Conservation (phyloP, 805 yeast species). For the Candida incommunis region DNA sequence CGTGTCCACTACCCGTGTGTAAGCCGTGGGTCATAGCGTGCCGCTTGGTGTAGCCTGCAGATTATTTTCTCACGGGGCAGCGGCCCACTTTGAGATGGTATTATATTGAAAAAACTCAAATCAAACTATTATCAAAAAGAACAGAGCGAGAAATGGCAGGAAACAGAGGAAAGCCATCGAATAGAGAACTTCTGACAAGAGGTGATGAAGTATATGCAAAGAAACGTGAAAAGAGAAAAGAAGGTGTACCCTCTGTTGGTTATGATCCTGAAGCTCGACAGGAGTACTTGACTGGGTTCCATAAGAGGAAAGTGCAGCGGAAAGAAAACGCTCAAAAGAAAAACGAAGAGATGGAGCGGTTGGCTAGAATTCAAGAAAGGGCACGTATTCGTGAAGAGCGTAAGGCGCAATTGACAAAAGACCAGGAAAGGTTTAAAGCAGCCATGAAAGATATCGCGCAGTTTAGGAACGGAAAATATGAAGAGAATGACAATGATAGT, state of each 20-base stretch:
- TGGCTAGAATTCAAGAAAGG: slow-evolving; percentile 63
- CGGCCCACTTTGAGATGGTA: background rate
- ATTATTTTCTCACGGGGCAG: too few species aligned
- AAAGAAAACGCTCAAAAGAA: slow-evolving; percentile 72
- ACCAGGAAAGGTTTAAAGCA: slow-evolving; percentile 43
- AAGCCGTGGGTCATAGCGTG: too few species aligned
- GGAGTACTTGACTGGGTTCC: slow-evolving; percentile 88
- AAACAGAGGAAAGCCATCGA: slow-evolving; percentile 17
- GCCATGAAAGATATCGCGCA: slow-evolving; percentile 17
- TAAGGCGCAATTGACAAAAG: slow-evolving; percentile 48
- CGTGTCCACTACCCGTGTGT: too few species aligned
- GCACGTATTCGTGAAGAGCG: slow-evolving; percentile 57
- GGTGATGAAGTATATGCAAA: slow-evolving; percentile 69
- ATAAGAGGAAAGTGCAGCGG: slow-evolving; percentile 80
- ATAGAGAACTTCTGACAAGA: slow-evolving; percentile 73
- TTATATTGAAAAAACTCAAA: background rate
- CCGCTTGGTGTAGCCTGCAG: too few species aligned
- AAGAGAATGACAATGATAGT: slow-evolving; percentile 11
- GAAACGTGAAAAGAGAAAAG: slow-evolving; percentile 45
- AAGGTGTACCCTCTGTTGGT: slow-evolving; percentile 63
- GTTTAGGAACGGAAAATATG: slow-evolving; percentile 20
- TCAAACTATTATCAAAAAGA: too few species aligned
- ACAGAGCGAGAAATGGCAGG: background rate
- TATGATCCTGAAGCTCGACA: slow-evolving; percentile 55
- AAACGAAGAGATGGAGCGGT: slow-evolving; percentile 63